Percentiles rank a stretch among this genome's conserved stretches.
Evolutionary conservation across 306 rosid species (phyloP).

Genomic region (Abrus precatorius): DNA sequence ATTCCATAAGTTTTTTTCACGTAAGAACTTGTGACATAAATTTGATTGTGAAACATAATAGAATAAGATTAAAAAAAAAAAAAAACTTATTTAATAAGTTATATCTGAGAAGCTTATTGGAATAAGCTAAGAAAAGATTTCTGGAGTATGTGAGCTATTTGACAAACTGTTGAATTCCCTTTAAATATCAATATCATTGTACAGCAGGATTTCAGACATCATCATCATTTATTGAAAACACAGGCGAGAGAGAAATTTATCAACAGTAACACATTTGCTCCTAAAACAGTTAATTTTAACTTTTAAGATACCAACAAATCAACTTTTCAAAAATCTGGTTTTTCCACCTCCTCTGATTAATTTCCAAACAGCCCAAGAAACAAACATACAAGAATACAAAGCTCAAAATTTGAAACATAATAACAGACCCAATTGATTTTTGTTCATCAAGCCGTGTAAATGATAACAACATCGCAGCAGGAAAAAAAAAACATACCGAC

Average conservation of each 20-base stretch:
- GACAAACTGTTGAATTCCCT: too few relatives aligned
- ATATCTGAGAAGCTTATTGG: too few relatives aligned
- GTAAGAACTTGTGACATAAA: too few relatives aligned
- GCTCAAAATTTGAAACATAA: slow-evolving; percentile 4
- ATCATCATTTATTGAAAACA: not conserved
- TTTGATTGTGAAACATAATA: too few relatives aligned
- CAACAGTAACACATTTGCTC: slow-evolving; percentile 4
- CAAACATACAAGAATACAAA: not conserved
- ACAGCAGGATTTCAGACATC: slow-evolving; percentile 7
- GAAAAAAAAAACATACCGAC: slow-evolving; percentile 34
- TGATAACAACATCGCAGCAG: not conserved
- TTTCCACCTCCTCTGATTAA: slow-evolving; percentile 21
- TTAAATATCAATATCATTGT: not conserved
- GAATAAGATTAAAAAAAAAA: too few relatives aligned
- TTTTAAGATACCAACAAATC: not conserved
- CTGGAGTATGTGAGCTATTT: too few relatives aligned
- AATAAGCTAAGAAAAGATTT: too few relatives aligned
- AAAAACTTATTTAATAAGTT: too few relatives aligned
- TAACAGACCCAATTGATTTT: too few relatives aligned
- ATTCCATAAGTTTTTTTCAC: too few relatives aligned
- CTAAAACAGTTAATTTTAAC: not conserved
- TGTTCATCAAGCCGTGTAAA: not conserved
- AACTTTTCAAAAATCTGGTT: slow-evolving; percentile 6
- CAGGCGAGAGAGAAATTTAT: not conserved
- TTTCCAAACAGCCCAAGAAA: not conserved